These are phyloP conservation scores for Antitrichia curtipendula DNA, from an alignment of 225 moss, liverwort and hornwort genomes.

Conservation along the genomic window DNA sequence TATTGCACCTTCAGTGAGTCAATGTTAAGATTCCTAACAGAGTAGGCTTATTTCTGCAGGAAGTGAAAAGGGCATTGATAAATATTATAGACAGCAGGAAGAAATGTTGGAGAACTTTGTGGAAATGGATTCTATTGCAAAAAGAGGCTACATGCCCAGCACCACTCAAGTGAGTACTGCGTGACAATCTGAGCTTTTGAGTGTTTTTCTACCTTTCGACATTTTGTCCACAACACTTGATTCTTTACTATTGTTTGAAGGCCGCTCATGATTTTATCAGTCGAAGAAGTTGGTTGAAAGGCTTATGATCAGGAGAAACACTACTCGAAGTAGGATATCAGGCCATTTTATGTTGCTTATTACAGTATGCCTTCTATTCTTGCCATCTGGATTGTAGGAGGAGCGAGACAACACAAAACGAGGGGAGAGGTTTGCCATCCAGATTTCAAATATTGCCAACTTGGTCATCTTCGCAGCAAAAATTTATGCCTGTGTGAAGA, in stretches of 20 bases:
- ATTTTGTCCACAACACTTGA: background rate
- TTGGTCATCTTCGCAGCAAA: conserved; percentile 37
- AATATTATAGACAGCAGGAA: conserved; percentile 34
- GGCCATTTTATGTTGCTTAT: background rate
- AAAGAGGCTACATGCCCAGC: conserved; percentile 21
- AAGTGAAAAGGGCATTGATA: conserved; percentile 25
- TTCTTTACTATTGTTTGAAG: background rate
- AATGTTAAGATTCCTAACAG: background rate
- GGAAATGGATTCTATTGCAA: conserved; percentile 40
- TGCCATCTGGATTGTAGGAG: conserved; percentile 5
- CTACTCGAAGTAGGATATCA: background rate
- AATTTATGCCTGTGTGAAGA: conserved; percentile 50
- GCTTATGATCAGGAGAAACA: background rate
- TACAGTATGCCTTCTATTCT: background rate
- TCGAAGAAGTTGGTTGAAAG: background rate
- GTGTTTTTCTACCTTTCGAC: background rate
- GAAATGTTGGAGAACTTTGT: conserved; percentile 36
- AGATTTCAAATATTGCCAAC: conserved; percentile 39
- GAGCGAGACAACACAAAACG: conserved; percentile 22
- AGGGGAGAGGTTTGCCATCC: conserved; percentile 33
- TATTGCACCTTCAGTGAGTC: background rate
- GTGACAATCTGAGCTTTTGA: background rate
- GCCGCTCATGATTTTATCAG: background rate
- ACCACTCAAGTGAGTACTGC: conserved; percentile 29
- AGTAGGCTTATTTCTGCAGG: background rate